Conservation (phyloP, 371 early-diverging fungal species). For the Mortierella sp. region DNA sequence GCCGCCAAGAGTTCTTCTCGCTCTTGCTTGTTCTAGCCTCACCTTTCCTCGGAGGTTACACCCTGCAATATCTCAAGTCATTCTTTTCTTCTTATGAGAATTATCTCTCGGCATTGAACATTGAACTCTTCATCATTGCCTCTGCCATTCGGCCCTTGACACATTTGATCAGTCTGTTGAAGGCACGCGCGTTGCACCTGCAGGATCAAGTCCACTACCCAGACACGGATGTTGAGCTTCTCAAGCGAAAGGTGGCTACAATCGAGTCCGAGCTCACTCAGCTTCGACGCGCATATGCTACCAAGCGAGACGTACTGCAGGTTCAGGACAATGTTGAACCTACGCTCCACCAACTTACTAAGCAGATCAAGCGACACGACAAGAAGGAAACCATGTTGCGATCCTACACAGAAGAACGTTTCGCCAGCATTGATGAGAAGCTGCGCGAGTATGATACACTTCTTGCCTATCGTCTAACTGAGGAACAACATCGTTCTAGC, state of each 20-base stretch:
- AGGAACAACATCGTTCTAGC: slow-evolving; percentile 60
- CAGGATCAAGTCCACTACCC: slow-evolving; percentile 68
- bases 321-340: slow-evolving; percentile 62
- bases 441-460: slow-evolving; percentile 65
- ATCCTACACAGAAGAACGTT: slow-evolving; percentile 67
- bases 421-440: slow-evolving; percentile 62
- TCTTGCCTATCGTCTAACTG: slow-evolving; percentile 63
- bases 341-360: slow-evolving; percentile 62
- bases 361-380: slow-evolving; percentile 67
- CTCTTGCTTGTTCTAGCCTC: slow-evolving; percentile 65
- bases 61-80: slow-evolving; percentile 65
- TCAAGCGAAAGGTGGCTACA: slow-evolving; percentile 61
- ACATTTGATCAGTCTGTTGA: slow-evolving; percentile 66
- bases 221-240: slow-evolving; percentile 62
- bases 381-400: slow-evolving; percentile 62
- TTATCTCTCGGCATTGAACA: slow-evolving; percentile 72
- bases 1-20: slow-evolving; percentile 66
- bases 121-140: slow-evolving; percentile 72
- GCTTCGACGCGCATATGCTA: slow-evolving; percentile 71
- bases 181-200: slow-evolving; percentile 66
- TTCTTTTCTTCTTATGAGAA: slow-evolving; percentile 68
- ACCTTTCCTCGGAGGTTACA: slow-evolving; percentile 71
- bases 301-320: slow-evolving; percentile 72
- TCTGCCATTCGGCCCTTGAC: slow-evolving; percentile 70
- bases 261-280: slow-evolving; percentile 69